phyloP scores from a whole-genome alignment of 2,329 filamentous ascomycete genomes.

The Alternaria metachromatica region DNA sequence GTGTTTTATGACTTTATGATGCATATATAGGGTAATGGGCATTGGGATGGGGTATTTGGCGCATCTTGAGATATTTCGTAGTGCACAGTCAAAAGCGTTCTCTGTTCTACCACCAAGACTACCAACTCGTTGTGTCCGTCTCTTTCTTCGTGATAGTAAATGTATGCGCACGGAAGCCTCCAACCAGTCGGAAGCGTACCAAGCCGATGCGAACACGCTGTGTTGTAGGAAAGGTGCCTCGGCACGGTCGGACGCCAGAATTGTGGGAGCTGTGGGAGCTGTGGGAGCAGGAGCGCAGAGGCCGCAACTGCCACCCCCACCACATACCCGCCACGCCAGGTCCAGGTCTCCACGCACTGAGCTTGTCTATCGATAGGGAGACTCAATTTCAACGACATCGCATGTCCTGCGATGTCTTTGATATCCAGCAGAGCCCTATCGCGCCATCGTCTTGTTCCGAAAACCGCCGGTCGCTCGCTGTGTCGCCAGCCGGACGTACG shows the following conservation, averaged over 20 bases:
- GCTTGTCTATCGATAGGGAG: slow-evolving; percentile 25
- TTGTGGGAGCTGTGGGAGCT: slow-evolving; percentile 18
- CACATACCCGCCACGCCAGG: slow-evolving; percentile 10
- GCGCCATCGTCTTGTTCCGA: not conserved
- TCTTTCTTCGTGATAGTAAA: not conserved
- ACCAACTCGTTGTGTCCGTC: not conserved
- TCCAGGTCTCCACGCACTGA: slow-evolving; percentile 16
- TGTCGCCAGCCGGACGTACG: slow-evolving; percentile 1
- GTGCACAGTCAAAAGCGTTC: slow-evolving; percentile 27
- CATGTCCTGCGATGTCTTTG: not conserved
- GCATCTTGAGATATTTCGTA: slow-evolving; percentile 21
- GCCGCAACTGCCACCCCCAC: slow-evolving; percentile 14
- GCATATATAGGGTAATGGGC: slow-evolving; percentile 28
- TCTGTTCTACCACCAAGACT: not conserved
- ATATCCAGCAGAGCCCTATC: not conserved
- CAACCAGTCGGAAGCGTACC: not conserved
- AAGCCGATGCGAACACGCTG: not conserved
- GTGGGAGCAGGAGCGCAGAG: not conserved
- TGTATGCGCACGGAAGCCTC: not conserved
- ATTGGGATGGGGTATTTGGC: slow-evolving; percentile 31
- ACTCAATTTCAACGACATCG: slow-evolving; percentile 28
- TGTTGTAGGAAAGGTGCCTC: not conserved
- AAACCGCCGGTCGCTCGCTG: not conserved
- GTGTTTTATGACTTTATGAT: slow-evolving; percentile 30
- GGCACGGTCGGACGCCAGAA: slow-evolving; percentile 5